Base-by-base conservation (phyloP, 108 stramenopile species). In the Fragilaria radians region DNA sequence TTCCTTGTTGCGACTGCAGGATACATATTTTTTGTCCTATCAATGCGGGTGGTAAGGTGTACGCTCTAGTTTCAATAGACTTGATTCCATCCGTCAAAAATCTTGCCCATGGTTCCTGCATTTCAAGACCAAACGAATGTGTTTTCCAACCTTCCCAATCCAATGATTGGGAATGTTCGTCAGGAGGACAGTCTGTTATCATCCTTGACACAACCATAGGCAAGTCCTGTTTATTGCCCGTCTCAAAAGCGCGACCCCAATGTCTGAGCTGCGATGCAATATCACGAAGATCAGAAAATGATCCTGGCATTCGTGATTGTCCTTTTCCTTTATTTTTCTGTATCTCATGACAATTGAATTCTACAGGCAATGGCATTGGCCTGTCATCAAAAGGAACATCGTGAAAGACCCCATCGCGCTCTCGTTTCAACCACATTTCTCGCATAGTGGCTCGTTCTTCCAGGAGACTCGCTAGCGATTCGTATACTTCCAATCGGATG, bases 91-190 rank as follows among this genome's bases (percentile, higher is more conserved):
- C 26, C 21, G 84, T 49, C 7, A 88, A 52, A 23, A 66, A 52
- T 32, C 46, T 52, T 1, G 85, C 72, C 80, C 77, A 92, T 7
- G 87, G 87, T 1, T 70, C 29, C 70, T 92, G 87, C 59, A 92
- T 67, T 65, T 92, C 90, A 17, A 88, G 70, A 17, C 78, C 84
- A 59, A 81, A 81, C 1, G 21, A n/a, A 1, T 17, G 32, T 26
- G 24, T 19, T 14, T 17, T 26, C 78, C 78, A 79, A 18, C 68
- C 71, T 4, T 28, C 9, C 76, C 76, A 77, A 27, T 60, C 66
- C 23, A 46, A 24, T 25, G 62, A 5, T 29, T 70, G 49, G 19
- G 62, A 31, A 30, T 58, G 55, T 17, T 61, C 50, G 24, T 70
- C 48, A 18, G 5, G 25, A n/a, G n/a, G n/a, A n/a, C n/a, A n/a